Evolutionary conservation across 371 early-diverging fungal species (phyloP), one percentile per base, ranked within the genome.

Genomic region (Mortierella polycephala): DNA sequence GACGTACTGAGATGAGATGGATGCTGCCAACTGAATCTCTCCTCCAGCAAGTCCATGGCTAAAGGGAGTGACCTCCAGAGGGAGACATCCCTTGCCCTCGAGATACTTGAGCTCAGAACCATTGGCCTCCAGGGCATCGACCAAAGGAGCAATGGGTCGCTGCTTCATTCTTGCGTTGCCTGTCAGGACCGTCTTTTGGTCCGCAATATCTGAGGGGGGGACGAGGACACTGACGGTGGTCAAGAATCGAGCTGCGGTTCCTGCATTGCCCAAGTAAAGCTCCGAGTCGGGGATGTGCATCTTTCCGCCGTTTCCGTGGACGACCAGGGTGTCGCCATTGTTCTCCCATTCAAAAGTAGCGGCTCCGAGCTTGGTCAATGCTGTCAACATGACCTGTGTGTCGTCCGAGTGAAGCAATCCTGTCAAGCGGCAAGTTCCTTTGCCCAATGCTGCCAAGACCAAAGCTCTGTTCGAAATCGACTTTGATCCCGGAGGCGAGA

Each of bases 101-200:
- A 87, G 54, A 61, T 93, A 99, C 52, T 87, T 84, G 67, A 99
- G 87, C 4, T 85, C 63, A 49, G 92, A 92, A 21, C 95, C 96
- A 75, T 96, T 95, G 39, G 87, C 82, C 14, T 83, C 84, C 57
- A 99, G 85, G 0, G 99, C 96, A 21, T 88, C 91, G 18, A 99
- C 90, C 16, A 99, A 86, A 14, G 96, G 95, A 0, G 91, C 96
- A 66, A 96, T 95, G 9, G 99, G 99, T 49, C 99, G 89, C 83
- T 95, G 94, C 84, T 97, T 96, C 99, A 99, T 99, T 65, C 99
- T 92, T 12, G 96, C 93, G 72, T 99, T 99, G 57, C 98, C 99
- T 0, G 99, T 98, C 57, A 98, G 84, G 54, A 95, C 83, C 6
- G 94, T 91, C 49, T 75, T 71, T 14, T 80, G 86, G 23, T 84